phyloP scores from a whole-genome alignment of 2,329 filamentous ascomycete species.

The Aspergillus sp. region DNA sequence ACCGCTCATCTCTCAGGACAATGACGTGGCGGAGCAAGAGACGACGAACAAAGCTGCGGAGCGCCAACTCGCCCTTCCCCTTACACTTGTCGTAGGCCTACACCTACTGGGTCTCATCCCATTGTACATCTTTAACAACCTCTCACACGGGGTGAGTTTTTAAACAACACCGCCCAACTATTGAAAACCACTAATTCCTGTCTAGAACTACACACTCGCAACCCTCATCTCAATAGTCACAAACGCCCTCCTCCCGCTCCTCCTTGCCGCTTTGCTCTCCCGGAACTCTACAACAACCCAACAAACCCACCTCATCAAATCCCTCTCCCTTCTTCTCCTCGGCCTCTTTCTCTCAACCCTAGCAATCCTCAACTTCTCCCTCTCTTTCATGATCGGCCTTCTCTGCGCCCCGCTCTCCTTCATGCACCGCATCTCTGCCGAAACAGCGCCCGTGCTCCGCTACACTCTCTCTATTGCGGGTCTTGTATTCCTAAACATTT shows the following conservation, averaged over 20 bases:
- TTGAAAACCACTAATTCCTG: constrained; percentile 13
- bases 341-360: constrained; percentile 91
- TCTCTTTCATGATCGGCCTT: constrained; percentile 83
- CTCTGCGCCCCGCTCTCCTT: constrained; percentile 81
- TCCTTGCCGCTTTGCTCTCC: constrained; percentile 61
- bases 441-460: constrained; percentile 26
- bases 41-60: constrained; percentile 37
- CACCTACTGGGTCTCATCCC: constrained; percentile 81
- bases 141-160: constrained; percentile 64
- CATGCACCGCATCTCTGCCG: constrained; percentile 40
- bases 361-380: constrained; percentile 93
- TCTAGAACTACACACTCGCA: constrained; percentile 62
- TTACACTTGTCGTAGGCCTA: constrained; percentile 71
- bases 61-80: constrained; percentile 54
- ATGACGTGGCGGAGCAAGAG: constrained; percentile 9
- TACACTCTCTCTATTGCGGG: constrained; percentile 42
- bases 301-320: constrained; percentile 79
- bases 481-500: constrained; percentile 58
- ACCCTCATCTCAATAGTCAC: constrained; percentile 63
- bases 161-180: constrained; percentile 6
- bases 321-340: constrained; percentile 87
- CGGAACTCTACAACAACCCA: constrained; percentile 59
- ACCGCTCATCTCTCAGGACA: constrained; percentile 18
- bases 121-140: constrained; percentile 82
- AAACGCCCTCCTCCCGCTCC: constrained; percentile 61